These are phyloP conservation scores for Microbotryomycetes sp. DNA, from an alignment of 1,284 basidiomycete genomes.

Conservation along the genomic window DNA sequence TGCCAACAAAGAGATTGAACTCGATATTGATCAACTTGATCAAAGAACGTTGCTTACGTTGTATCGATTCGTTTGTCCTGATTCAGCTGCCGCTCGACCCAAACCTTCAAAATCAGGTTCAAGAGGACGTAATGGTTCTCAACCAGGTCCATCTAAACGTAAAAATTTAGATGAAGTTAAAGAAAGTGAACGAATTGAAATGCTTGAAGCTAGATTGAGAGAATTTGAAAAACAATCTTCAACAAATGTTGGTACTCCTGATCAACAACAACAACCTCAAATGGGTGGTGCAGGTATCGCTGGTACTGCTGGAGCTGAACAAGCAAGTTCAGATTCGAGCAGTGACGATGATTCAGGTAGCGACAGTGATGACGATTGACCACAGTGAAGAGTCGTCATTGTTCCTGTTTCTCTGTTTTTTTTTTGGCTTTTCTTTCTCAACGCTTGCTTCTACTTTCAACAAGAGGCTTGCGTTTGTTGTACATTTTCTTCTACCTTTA, in stretches of 20 bases:
- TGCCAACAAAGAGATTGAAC: slow-evolving; percentile 83
- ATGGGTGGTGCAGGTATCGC: slow-evolving; percentile 4
- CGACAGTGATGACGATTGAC: slow-evolving; percentile 68
- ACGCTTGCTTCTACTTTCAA: slow-evolving; percentile 25
- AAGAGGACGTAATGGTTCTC: slow-evolving; percentile 72
- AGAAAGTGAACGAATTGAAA: slow-evolving; percentile 79
- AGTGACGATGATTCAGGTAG: slow-evolving; percentile 54
- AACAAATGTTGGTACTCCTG: background rate
- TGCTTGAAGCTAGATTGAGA: slow-evolving; percentile 71
- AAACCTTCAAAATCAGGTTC: slow-evolving; percentile 63
- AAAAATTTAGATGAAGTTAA: slow-evolving; percentile 71
- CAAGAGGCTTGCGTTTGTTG: too few species aligned
- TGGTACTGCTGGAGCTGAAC: slow-evolving; percentile 11
- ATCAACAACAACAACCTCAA: background rate
- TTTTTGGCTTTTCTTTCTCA: slow-evolving; percentile 11
- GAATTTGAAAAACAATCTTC: slow-evolving; percentile 59
- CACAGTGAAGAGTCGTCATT: slow-evolving; percentile 55
- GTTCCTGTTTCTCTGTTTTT: background rate
- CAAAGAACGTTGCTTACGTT: slow-evolving; percentile 75
- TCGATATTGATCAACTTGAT: slow-evolving; percentile 87
- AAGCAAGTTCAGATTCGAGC: slow-evolving; percentile 37
- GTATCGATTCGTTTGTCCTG: slow-evolving; percentile 77
- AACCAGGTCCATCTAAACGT: slow-evolving; percentile 52
- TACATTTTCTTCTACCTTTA: too few species aligned
- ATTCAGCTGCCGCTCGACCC: slow-evolving; percentile 69